A percentile compares a stretch with the other conserved stretches of the same genome.
These are phyloP conservation scores for Aechmea fasciata DNA, from an alignment of 176 grass and related monocot genomes.

Conservation along the genomic window DNA sequence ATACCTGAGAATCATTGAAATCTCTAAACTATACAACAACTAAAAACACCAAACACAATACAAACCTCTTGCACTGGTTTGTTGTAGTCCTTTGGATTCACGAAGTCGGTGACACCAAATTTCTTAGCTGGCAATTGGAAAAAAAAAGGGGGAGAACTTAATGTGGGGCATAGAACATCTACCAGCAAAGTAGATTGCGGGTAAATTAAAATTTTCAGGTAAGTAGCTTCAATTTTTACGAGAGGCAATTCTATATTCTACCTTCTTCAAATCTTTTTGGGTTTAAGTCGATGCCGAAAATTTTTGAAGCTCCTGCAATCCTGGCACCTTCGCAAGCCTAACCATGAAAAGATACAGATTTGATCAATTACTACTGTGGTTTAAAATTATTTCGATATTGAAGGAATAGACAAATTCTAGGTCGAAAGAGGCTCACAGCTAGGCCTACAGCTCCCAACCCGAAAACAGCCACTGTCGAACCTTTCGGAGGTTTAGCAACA, in stretches of 20 bases:
- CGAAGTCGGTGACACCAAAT: conserved; percentile 73
- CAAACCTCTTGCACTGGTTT: conserved; percentile 77
- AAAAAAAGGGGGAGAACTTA: not conserved
- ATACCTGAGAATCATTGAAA: not conserved
- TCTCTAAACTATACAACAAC: not conserved
- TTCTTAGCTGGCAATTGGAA: conserved; percentile 47
- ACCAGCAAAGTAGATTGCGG: not conserved
- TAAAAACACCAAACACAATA: not conserved
- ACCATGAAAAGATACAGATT: conserved; percentile 5
- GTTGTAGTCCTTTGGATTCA: conserved; percentile 64
- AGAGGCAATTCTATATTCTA: conserved; percentile 1
- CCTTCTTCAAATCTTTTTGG: conserved; percentile 68
- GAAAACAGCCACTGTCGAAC: conserved; percentile 68
- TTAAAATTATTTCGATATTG: not conserved
- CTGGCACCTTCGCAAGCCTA: conserved; percentile 81
- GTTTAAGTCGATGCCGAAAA: conserved; percentile 81
- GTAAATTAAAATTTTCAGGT: no score
- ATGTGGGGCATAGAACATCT: not conserved
- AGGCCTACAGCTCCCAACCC: conserved; percentile 92
- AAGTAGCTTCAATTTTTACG: not conserved
- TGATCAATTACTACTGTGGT: not conserved
- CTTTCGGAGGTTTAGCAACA: conserved; percentile 78
- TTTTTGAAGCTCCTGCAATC: conserved; percentile 60
- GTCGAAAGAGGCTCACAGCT: conserved; percentile 37
- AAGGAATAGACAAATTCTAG: not conserved